Evolutionary conservation across 2,329 filamentous ascomycete genomes (phyloP), one percentile per base, ranked within the genome.

Genomic region (Volutella citrinella): DNA sequence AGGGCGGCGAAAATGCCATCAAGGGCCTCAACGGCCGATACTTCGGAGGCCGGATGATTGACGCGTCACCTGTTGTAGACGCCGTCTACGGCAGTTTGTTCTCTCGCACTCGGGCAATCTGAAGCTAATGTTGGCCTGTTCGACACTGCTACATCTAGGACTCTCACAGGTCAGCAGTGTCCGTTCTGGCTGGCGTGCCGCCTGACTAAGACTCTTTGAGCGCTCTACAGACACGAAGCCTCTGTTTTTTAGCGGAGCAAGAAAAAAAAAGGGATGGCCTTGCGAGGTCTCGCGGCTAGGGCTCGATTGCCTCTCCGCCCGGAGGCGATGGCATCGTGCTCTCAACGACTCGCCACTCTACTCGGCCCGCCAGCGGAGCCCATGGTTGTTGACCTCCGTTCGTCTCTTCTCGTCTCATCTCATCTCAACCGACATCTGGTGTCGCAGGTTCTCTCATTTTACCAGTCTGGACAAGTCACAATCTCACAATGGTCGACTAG

Each of bases 51-150:
- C 80, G 83, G 57, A 88, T 87, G 73, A 95, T 98, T 64, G 91
- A 86, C 61, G 93, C 91, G 54, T 85, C 89, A 48, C 93, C 90
- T 63, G 88, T 98, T 68, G 91, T 97, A 64, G 93, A 98, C 67
- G 91, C 91, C 57, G 88, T 98, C 69, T 98, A 97, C 80, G 93
- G 87, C 80, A 94, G 86, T 76, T 80, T 95, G 67, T 95, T 93
- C 73, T 86, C 84, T 65, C 83, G 86, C 63, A 87, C 84, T 54
- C 85, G 85, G 66, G 84, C 84, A 63, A 86, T 89, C 54, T 90
- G 74, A 71, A 69, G 69, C 73, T 78, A 77, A 76, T 74, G 48
- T 59, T 65, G 66, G 65, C 63, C 60, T 61, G 58, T 59, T 22
- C 61, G 54, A 61, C 46, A 38, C 49, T 52, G 55, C 52, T 49